Evolutionary conservation across 2,329 filamentous ascomycete species (phyloP), one percentile per base, ranked within the genome.

Genomic region (Colletotrichum caudatum): DNA sequence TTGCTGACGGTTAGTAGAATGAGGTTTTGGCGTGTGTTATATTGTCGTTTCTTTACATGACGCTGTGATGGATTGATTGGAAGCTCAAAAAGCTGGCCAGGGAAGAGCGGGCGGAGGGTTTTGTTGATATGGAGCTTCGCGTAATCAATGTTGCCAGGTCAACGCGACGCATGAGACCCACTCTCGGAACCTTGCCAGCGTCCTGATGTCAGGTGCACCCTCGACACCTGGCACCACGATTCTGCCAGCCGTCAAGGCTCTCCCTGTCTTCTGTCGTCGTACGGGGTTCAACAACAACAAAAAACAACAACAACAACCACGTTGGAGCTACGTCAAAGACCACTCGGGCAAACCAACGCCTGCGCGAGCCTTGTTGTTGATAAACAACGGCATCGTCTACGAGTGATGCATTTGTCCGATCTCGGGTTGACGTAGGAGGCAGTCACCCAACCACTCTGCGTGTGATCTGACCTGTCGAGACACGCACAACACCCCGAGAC

Each of bases 51-150:
- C 62, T 66, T 64, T 69, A 66, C 59, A 68, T 67, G 66, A 63
- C 65, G 66, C 58, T 73, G 57, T 68, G 66, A 44, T 44, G 54
- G 41, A 8, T 44, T 20, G 44, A 48, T 20, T 46, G 64, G 61
- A 46, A 66, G 66, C 60, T 61, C 48, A 29, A 60, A 48, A 37
- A 51, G 44, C 35, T n/a, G n/a, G n/a, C n/a, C 51, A 41, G 65
- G 69, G 65, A 71, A 64, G 69, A 60, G 69, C 48, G 39, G 58
- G 53, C 51, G 65, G 59, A 71, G 69, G 70, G 70, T 65, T 72
- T 72, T 72, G 70, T 72, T 72, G 70, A 72, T 71, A 71, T 71
- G 70, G 56, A 71, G 61, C 70, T 72, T 72, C 70, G 70, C 70
- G 70, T 72, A 70, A 65, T 51, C 61, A 23, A 41, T 41, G 66